A percentile compares a stretch with the other conserved stretches of the same genome.
Conservation (phyloP, 345 rosid species). For the Lenwebbia sp. region DNA sequence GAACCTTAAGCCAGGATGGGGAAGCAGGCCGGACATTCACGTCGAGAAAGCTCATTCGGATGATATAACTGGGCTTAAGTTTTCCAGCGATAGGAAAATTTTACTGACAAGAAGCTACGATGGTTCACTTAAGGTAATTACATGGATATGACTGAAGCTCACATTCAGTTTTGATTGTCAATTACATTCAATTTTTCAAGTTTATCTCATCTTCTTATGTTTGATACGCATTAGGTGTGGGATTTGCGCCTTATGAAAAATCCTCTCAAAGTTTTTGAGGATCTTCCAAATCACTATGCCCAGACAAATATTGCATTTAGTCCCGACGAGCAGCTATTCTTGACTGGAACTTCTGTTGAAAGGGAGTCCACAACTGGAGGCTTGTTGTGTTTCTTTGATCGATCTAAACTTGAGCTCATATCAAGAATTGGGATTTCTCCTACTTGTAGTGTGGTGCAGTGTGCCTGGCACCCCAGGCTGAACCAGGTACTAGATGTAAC, state of each 20-base stretch:
- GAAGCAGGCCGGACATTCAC: slow-evolving; percentile 85
- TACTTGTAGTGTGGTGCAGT: slow-evolving; percentile 80
- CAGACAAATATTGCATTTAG: slow-evolving; percentile 91
- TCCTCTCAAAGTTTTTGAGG: slow-evolving; percentile 68
- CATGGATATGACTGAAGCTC: not conserved
- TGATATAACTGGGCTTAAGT: slow-evolving; percentile 82
- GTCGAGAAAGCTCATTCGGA: slow-evolving; percentile 82
- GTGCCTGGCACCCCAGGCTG: slow-evolving; percentile 89
- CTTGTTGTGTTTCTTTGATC: slow-evolving; percentile 77
- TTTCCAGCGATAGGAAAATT: slow-evolving; percentile 73
- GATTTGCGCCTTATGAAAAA: slow-evolving; percentile 80
- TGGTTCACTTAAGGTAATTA: slow-evolving; percentile 71
- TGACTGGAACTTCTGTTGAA: slow-evolving; percentile 95
- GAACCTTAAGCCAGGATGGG: slow-evolving; percentile 98
- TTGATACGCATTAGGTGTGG: slow-evolving; percentile 56
- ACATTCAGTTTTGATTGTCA: not conserved
- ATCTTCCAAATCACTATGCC: slow-evolving; percentile 82
- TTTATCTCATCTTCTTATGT: not conserved
- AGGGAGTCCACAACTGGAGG: slow-evolving; percentile 80
- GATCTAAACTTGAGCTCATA: slow-evolving; percentile 78
- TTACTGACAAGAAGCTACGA: slow-evolving; percentile 87
- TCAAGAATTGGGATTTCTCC: slow-evolving; percentile 84
- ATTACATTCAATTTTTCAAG: not conserved
- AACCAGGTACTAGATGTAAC: slow-evolving; percentile 56
- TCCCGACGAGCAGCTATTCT: slow-evolving; percentile 79